A percentile compares a stretch with the other conserved stretches of the same genome.
Evolutionary conservation across 352 stramenopile genomes (phyloP).

Genomic region (Phytophthora quininea): DNA sequence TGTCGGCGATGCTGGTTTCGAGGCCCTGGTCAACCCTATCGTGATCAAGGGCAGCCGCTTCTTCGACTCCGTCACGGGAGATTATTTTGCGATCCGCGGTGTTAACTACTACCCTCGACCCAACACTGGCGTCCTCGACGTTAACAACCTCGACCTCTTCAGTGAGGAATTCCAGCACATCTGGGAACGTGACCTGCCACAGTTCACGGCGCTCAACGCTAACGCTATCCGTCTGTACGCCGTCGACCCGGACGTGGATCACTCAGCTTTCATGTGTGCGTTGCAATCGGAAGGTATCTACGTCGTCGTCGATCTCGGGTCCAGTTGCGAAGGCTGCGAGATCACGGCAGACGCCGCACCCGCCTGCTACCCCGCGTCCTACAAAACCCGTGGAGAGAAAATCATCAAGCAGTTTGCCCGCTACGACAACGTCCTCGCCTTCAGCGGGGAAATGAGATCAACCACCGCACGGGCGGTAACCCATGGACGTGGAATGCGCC

Average conservation of each 20-base stretch:
- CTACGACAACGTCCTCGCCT: conserved; percentile 86
- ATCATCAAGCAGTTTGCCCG: conserved; percentile 86
- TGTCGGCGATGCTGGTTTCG: conserved; percentile 17
- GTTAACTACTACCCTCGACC: conserved; percentile 90
- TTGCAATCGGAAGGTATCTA: conserved; percentile 79
- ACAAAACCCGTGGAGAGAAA: conserved; percentile 76
- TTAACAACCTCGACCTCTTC: conserved; percentile 88
- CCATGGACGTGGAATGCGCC: conserved; percentile 64
- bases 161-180: conserved; percentile 71
- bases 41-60: conserved; percentile 81
- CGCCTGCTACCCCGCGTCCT: conserved; percentile 62
- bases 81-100: conserved; percentile 77
- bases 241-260: conserved; percentile 70
- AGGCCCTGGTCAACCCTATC: conserved; percentile 26
- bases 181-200: conserved; percentile 70
- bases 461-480: conserved; percentile 60
- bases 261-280: conserved; percentile 89
- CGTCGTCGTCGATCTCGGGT: conserved; percentile 68
- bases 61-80: conserved; percentile 71
- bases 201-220: conserved; percentile 67
- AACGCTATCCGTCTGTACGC: conserved; percentile 87
- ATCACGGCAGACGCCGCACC: conserved; percentile 61
- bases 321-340: conserved; percentile 67
- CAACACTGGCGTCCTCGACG: conserved; percentile 65
- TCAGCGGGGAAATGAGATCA: conserved; percentile 86